Evolutionary conservation across 345 rosid species (phyloP).

Genomic region (Lenwebbia sp.): DNA sequence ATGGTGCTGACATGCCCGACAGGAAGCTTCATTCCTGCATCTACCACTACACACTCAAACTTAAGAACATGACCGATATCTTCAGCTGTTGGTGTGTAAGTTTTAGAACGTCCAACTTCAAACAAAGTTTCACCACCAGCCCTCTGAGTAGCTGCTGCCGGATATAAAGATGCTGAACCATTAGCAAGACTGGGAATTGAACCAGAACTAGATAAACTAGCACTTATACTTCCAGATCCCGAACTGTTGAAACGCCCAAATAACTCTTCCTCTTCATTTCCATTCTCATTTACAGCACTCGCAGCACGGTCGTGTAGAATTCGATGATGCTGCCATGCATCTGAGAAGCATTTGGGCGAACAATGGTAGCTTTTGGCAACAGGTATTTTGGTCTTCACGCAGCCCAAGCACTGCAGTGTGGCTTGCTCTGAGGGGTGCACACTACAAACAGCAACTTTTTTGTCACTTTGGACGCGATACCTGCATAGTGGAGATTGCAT

Average conservation of each 20-base stretch:
- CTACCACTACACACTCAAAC: conserved; percentile 87
- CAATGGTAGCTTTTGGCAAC: conserved; percentile 87
- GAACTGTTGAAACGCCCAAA: conserved; percentile 72
- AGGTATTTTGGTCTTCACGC: conserved; percentile 77
- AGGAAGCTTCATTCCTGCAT: conserved; percentile 60
- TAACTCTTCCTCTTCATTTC: conserved; percentile 46
- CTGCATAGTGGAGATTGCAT: conserved; percentile 23
- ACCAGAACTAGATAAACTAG: conserved; percentile 53
- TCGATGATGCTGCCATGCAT: conserved; percentile 66
- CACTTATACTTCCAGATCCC: conserved; percentile 44
- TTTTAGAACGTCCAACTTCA: conserved; percentile 43
- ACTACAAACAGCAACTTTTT: conserved; percentile 79
- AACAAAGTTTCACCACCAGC: conserved; percentile 37
- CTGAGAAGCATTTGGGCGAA: conserved; percentile 84
- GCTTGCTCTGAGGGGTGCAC: conserved; percentile 89
- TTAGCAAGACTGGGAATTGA: conserved; percentile 62
- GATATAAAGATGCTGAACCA: conserved; percentile 65
- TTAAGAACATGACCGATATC: conserved; percentile 53
- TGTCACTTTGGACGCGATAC: conserved; percentile 92
- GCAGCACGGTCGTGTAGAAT: conserved; percentile 43
- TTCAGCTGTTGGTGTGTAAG: conserved; percentile 40
- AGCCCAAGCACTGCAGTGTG: conserved; percentile 84
- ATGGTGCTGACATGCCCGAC: conserved; percentile 59
- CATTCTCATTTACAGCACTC: conserved; percentile 35
- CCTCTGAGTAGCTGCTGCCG: conserved; percentile 54